Conservation (phyloP, 495 filamentous ascomycete genomes). For the Monascus purpureus region DNA sequence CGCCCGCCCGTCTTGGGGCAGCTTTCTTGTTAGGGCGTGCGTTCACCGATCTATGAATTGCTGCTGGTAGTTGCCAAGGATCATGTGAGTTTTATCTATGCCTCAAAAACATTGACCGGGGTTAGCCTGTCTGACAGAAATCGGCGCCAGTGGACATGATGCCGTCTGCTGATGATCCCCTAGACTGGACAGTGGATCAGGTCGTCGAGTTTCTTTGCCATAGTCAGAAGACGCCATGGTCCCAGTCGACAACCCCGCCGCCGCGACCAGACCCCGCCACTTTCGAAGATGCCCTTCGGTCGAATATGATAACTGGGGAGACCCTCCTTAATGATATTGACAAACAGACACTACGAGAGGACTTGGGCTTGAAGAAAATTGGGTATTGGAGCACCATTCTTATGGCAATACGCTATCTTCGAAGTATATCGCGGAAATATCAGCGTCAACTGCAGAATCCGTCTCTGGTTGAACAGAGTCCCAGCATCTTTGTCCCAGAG, state of each 20-base stretch:
- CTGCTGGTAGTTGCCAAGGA: too few relatives aligned
- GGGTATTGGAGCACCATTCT: constrained; percentile 31
- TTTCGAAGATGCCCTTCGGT: constrained; percentile 40
- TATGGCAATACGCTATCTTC: constrained; percentile 32
- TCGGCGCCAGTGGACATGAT: constrained; percentile 5
- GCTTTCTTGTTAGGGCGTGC: too few relatives aligned
- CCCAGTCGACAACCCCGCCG: constrained; percentile 9
- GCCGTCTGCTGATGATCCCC: constrained; percentile 37
- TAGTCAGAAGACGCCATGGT: constrained; percentile 27
- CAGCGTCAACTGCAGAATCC: constrained; percentile 1
- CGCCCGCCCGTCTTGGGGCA: too few relatives aligned
- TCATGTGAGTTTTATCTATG: too few relatives aligned
- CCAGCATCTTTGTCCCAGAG: not conserved
- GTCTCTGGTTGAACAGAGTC: not conserved
- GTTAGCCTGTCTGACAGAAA: not conserved
- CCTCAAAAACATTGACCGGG: too few relatives aligned
- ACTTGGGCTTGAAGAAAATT: constrained; percentile 34
- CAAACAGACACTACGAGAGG: constrained; percentile 27
- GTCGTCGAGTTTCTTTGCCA: constrained; percentile 53
- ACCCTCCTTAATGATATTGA: constrained; percentile 41
- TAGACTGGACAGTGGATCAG: constrained; percentile 51
- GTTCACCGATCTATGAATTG: too few relatives aligned
- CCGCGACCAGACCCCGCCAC: constrained; percentile 34
- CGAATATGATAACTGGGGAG: constrained; percentile 47
- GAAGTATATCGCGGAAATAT: constrained; percentile 26